A percentile compares a stretch with the other conserved stretches of the same genome.
Conservation (phyloP, 1,284 basidiomycete genomes). For the Marasmius fiardii region DNA sequence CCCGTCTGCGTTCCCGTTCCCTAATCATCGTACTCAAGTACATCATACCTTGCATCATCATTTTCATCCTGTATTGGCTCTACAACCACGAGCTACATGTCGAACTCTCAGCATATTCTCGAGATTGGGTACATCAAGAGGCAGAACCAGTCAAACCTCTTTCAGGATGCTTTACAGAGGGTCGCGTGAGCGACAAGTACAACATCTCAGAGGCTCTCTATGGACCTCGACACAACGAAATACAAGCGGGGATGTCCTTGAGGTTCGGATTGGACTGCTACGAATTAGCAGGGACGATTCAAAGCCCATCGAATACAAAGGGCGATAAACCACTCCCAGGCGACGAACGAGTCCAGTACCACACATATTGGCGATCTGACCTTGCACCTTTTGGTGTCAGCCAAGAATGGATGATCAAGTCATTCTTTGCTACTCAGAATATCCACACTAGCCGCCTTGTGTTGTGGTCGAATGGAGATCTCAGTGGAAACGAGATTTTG, state of each 20-base stretch:
- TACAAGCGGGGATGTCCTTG: constrained; percentile 76
- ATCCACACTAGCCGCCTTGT: constrained; percentile 60
- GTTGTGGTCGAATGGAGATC: constrained; percentile 86
- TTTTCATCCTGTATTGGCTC: constrained; percentile 44
- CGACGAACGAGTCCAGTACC: constrained; percentile 61
- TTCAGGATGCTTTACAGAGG: constrained; percentile 70
- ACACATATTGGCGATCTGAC: constrained; percentile 90
- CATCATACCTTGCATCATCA: constrained; percentile 28
- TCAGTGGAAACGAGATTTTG: constrained; percentile 59
- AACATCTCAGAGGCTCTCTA: constrained; percentile 63
- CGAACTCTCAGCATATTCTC: constrained; percentile 75
- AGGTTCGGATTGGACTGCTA: constrained; percentile 84
- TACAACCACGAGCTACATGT: constrained; percentile 76
- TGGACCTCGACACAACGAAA: constrained; percentile 59
- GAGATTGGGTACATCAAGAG: constrained; percentile 71
- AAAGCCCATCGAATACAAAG: too few species aligned
- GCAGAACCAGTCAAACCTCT: constrained; percentile 61
- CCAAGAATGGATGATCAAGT: constrained; percentile 88
- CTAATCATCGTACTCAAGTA: constrained; percentile 28
- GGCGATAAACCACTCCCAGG: constrained; percentile 20
- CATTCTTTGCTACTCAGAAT: constrained; percentile 89
- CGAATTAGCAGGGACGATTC: constrained; percentile 59
- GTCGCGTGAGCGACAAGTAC: constrained; percentile 59
- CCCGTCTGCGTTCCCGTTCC: too few species aligned
- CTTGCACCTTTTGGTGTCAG: constrained; percentile 73